Base-by-base conservation (phyloP, 2,329 filamentous ascomycete species). In the Fusarium mexicanum region DNA sequence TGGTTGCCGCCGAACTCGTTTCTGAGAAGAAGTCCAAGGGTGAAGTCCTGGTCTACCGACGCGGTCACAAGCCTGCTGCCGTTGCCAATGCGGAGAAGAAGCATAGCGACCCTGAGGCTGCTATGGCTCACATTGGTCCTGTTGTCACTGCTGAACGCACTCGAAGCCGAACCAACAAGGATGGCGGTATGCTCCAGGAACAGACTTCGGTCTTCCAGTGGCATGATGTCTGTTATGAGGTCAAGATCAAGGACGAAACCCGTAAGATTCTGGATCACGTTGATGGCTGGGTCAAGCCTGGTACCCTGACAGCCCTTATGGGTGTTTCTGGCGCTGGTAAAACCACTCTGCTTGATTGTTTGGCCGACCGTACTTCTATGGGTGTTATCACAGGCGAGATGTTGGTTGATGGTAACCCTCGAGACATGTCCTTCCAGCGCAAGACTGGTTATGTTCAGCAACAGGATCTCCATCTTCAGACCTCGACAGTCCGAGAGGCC, bases 381-480 rank as follows among this genome's bases (percentile, higher is more conserved):
- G 95, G 95, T 83, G 92, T 97, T 24, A 94, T 98, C 54, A 91
- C 90, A 12, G 95, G 95, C 61, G 92, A 96, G 76, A 96, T 97
- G 92, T 82, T 90, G 17, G 88, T 91, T 18, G 87, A 91, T 67
- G 89, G 89, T 37, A 87, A 86, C 43, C 91, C 90, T 35, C 90
- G 93, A 53, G 94, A 97, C 75, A 87, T 88, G 48, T 94, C 93
- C 0, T 98, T 98, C 88, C 95, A 97, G 82, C 92, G 95, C 74
- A 96, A 96, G 84, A 97, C 94, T 1, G 95, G 95, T 55, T 97
- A 97, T 77, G 95, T 95, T 41, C 94, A 97, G 80, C 95, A 98
- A 81, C 94, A 97, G 81, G 95, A 98, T 88, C 87, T 98, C 20
- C 95, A 98, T 80, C 86, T 97, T 48, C 87, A 92, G 53, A 97